Evolutionary conservation across 2,329 filamentous ascomycete genomes (phyloP).

Genomic region (Penicillium sclerotigenum): DNA sequence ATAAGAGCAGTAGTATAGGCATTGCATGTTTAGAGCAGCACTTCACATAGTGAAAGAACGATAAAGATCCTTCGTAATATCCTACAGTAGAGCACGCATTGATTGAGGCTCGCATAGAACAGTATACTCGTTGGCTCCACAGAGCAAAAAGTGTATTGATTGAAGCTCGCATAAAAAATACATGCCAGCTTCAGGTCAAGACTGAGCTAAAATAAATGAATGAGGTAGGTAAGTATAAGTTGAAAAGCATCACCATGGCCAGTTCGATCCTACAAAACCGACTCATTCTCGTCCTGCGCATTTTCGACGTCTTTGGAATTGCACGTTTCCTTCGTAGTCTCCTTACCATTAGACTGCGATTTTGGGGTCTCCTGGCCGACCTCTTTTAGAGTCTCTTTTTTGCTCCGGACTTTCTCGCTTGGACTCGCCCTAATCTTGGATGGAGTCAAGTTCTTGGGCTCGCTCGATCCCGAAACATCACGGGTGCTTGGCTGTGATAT

Average conservation of each 20-base stretch:
- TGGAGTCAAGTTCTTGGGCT: slow-evolving; percentile 22
- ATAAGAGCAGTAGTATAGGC: not conserved
- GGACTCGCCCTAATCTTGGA: slow-evolving; percentile 33
- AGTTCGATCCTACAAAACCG: not conserved
- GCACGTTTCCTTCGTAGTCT: slow-evolving; percentile 20
- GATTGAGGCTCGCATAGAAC: not conserved
- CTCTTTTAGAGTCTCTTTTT: slow-evolving; percentile 30
- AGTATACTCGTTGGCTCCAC: not conserved
- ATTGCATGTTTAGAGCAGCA: not conserved
- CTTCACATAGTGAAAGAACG: not conserved
- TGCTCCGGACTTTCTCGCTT: slow-evolving; percentile 31
- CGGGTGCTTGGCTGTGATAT: slow-evolving; percentile 31
- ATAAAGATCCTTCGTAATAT: not conserved
- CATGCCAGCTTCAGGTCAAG: not conserved
- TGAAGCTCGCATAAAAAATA: not conserved
- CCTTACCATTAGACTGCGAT: slow-evolving; percentile 5
- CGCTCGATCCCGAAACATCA: slow-evolving; percentile 34
- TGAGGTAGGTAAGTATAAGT: not conserved
- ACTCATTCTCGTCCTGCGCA: not conserved
- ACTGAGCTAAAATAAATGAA: not conserved
- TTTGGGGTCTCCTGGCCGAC: slow-evolving; percentile 25
- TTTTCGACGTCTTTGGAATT: not conserved
- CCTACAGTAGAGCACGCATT: not conserved
- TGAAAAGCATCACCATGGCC: not conserved
- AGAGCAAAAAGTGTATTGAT: not conserved